phyloP scores from a whole-genome alignment of 1,139 yeast genomes.

The Sugiyamaella grinbergsii region DNA sequence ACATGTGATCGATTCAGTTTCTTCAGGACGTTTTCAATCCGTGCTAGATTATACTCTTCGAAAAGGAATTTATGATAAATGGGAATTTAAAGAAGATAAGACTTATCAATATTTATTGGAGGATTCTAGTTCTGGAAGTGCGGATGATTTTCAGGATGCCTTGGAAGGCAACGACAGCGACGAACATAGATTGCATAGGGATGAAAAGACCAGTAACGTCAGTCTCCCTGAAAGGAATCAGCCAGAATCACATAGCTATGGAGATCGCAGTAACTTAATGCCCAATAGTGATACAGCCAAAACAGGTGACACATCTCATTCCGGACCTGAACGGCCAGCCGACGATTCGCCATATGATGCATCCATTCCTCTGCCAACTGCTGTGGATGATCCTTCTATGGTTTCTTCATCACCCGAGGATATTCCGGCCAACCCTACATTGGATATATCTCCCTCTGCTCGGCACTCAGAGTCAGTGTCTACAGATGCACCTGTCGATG shows the following conservation, averaged over 20 bases:
- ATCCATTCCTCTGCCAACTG: too few relatives aligned
- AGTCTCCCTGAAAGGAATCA: background rate
- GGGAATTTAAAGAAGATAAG: background rate
- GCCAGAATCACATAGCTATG: too few relatives aligned
- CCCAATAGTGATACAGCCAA: too few relatives aligned
- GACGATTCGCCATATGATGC: too few relatives aligned
- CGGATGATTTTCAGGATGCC: background rate
- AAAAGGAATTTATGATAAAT: constrained; percentile 10
- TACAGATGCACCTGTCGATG: too few relatives aligned
- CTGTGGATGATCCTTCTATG: too few relatives aligned
- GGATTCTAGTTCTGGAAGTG: constrained; percentile 1
- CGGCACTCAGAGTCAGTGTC: too few relatives aligned
- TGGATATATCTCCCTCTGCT: too few relatives aligned
- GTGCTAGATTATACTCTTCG: constrained; percentile 1
- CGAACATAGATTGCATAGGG: background rate
- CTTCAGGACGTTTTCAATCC: background rate
- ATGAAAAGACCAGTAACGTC: background rate
- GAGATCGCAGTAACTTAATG: too few relatives aligned
- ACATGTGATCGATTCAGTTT: background rate
- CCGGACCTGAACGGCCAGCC: too few relatives aligned
- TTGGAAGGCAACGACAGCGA: background rate
- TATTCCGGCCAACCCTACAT: too few relatives aligned
- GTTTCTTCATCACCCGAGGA: background rate
- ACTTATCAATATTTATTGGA: background rate
- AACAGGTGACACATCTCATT: too few relatives aligned